phyloP scores from a whole-genome alignment of 306 rosid genomes.

The Abrus precatorius region DNA sequence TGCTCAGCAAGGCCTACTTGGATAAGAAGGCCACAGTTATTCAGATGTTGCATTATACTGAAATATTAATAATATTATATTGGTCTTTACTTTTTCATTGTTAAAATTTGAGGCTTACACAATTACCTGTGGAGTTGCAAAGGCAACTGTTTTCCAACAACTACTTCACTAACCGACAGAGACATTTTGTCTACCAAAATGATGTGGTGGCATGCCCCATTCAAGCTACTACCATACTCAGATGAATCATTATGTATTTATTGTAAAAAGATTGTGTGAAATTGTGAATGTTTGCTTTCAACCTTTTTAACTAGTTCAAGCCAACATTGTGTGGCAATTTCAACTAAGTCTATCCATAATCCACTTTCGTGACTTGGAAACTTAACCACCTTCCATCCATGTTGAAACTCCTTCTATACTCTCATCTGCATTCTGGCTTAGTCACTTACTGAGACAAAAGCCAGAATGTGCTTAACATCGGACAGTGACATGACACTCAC shows the following conservation, averaged over 20 bases:
- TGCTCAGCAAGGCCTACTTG: slow-evolving; percentile 21
- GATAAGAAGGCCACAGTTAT: slow-evolving; percentile 43
- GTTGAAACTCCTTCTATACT: neutral
- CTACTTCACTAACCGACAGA: slow-evolving; percentile 61
- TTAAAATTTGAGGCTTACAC: slow-evolving; percentile 36
- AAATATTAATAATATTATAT: neutral
- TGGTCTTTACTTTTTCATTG: slow-evolving; percentile 45
- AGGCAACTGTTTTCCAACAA: slow-evolving; percentile 65
- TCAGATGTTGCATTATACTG: slow-evolving; percentile 4
- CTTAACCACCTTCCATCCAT: slow-evolving; percentile 33
- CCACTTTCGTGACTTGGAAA: slow-evolving; percentile 59
- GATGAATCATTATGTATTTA: neutral
- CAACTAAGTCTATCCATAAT: neutral
- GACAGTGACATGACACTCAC: slow-evolving; percentile 36
- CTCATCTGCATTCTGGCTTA: neutral
- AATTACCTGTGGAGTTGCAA: slow-evolving; percentile 31
- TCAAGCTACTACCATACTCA: neutral
- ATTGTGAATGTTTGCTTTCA: slow-evolving; percentile 43
- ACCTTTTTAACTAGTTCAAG: slow-evolving; percentile 40
- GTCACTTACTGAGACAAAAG: neutral
- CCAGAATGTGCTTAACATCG: slow-evolving; percentile 27
- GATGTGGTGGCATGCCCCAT: slow-evolving; percentile 15
- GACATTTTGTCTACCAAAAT: slow-evolving; percentile 58
- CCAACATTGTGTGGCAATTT: slow-evolving; percentile 33
- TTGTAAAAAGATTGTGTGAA: neutral